Base-by-base conservation (phyloP, 345 rosid species). In the Gossypium mustelinum region DNA sequence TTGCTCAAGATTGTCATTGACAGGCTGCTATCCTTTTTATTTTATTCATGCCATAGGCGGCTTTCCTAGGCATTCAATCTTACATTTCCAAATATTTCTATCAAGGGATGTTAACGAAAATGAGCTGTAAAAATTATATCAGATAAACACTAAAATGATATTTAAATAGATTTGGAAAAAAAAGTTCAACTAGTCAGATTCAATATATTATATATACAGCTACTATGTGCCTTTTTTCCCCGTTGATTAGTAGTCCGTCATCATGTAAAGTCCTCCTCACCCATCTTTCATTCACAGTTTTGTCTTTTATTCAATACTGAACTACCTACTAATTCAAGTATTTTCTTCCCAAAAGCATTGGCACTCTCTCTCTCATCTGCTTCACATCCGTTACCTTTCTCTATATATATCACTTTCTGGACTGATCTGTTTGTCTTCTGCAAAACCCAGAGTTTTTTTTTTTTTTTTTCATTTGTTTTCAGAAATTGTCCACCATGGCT, bases 401-500 rank as follows among this genome's bases (percentile, higher is more conserved):
- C 47, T 70, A 2, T 70, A 17, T 25, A 29, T 25, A 17, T 24
- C 14, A 25, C 13, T 27, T 8, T 25, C 72, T 14, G 55, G 7
- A 14, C 57, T 68, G 4, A 16, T n/a, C 25, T 16, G 13, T 24
- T 17, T 11, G 14, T 51, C 57, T 41, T 68, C 44, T 27, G 7
- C 44, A 4, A 69, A 10, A 50, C 11, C 58, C 18, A 25, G 22
- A 25, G 9, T 50, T 64, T 14, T 11, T 9, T 43, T 20, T 65
- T n/a, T 57, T 22, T 10, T 24, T 12, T 10, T 68, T 17, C 20
- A 13, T 24, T 13, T 54, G 29, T 20, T n/a, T 20, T 8, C 27
- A 9, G 61, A 34, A 7, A 22, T 57, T 57, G 20, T 18, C 59
- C 44, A 24, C 34, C 16, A 88, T 92, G 97, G 92, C 97, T 2